Evolutionary conservation across 257 asterid genomes (phyloP).

Genomic region (Scutellaria barbata): DNA sequence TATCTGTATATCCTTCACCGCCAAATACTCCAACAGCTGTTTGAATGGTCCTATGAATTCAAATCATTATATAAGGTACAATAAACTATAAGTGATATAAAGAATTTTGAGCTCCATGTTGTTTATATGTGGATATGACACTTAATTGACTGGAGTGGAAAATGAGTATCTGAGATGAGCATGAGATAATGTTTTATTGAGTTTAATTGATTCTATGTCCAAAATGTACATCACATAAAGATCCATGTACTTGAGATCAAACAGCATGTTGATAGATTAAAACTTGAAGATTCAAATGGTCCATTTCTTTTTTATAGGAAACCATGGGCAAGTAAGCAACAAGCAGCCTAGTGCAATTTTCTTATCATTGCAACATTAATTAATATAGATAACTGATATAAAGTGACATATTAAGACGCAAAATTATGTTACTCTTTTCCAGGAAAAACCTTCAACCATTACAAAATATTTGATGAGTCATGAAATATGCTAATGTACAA

Average conservation of each 20-base stretch:
- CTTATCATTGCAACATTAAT: not conserved
- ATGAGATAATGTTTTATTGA: constrained; percentile 11
- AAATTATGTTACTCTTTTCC: constrained; percentile 9
- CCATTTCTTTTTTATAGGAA: not conserved
- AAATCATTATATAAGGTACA: constrained; percentile 32
- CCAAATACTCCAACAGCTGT: constrained; percentile 97
- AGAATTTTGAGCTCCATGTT: not conserved
- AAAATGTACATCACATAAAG: constrained; percentile 3
- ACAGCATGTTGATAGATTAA: not conserved
- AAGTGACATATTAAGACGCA: not conserved
- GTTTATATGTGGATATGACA: not conserved
- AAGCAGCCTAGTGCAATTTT: constrained; percentile 17
- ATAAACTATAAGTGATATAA: constrained; percentile 22
- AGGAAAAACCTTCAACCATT: constrained; percentile 10
- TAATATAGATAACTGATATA: constrained; percentile 4
- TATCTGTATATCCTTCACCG: constrained; percentile 70
- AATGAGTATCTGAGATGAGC: constrained; percentile 9
- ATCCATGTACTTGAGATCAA: constrained; percentile 18
- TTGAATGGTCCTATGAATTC: constrained; percentile 72
- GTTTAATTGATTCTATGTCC: constrained; percentile 5
- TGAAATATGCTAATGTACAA: constrained; percentile 1
- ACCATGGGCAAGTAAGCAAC: constrained; percentile 11
- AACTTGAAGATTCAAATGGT: too few relatives aligned
- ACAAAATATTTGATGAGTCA: not conserved
- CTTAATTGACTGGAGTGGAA: constrained; percentile 19